These are phyloP conservation scores for Casuarina equisetifolia DNA, from an alignment of 306 rosid genomes.

Conservation along the genomic window DNA sequence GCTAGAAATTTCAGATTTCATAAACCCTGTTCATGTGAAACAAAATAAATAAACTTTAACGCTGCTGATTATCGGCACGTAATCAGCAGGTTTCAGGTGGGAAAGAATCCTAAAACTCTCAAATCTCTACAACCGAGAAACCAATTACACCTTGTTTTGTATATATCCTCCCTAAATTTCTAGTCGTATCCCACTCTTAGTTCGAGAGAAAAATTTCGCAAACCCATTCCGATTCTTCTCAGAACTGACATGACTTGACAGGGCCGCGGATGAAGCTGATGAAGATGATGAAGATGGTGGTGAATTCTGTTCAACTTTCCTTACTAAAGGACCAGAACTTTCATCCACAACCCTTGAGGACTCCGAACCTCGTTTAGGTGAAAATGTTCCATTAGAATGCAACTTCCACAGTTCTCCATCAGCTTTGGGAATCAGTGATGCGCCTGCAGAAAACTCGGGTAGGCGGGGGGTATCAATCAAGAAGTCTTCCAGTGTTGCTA, in stretches of 20 bases:
- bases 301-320: slow-evolving; percentile 47
- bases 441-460: slow-evolving; percentile 52
- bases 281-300: slow-evolving; percentile 49
- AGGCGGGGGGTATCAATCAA: slow-evolving; percentile 62
- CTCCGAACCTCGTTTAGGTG: slow-evolving; percentile 63
- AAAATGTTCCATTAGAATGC: slow-evolving; percentile 62
- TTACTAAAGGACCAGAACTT: slow-evolving; percentile 31
- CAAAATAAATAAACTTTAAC: not conserved
- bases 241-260: slow-evolving; percentile 49
- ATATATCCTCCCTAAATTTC: slow-evolving; percentile 51
- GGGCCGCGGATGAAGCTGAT: slow-evolving; percentile 33
- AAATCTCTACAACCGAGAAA: slow-evolving; percentile 30
- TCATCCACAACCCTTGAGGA: slow-evolving; percentile 44
- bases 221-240: slow-evolving; percentile 86
- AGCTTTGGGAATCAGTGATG: slow-evolving; percentile 36
- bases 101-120: slow-evolving; percentile 16
- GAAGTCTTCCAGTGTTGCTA: slow-evolving; percentile 91
- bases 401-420: slow-evolving; percentile 57
- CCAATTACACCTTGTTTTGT: slow-evolving; percentile 20
- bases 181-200: slow-evolving; percentile 83
- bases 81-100: slow-evolving; percentile 29
- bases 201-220: slow-evolving; percentile 86
- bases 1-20: slow-evolving; percentile 4
- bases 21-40: not conserved
- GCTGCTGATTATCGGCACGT: slow-evolving; percentile 19